Percentiles rank a stretch among this genome's conserved stretches.
Evolutionary conservation across 345 rosid genomes (phyloP).

Genomic region (Camelina laxa): DNA sequence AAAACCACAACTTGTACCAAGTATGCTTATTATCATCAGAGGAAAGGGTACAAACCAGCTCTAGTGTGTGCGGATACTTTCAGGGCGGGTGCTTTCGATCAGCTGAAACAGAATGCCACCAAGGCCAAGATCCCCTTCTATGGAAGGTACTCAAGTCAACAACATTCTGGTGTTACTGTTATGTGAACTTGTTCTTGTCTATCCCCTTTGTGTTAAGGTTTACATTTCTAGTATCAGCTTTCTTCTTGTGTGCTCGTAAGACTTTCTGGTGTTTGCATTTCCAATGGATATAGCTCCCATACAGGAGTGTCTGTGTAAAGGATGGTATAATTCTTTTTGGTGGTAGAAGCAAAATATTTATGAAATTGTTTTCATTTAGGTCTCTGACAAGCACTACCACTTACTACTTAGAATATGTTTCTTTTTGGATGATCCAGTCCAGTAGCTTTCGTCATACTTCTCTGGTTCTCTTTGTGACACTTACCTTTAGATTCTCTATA

Average conservation of each 20-base stretch:
- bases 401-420: too few species aligned
- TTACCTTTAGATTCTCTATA: too few species aligned
- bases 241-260: too few species aligned
- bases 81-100: slow-evolving; percentile 79
- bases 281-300: not conserved
- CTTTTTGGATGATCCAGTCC: too few species aligned
- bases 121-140: slow-evolving; percentile 85
- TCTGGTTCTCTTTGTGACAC: too few species aligned
- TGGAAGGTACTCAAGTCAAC: slow-evolving; percentile 63
- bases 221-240: not conserved
- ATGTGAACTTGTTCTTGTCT: too few species aligned
- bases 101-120: slow-evolving; percentile 86
- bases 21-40: slow-evolving; percentile 85
- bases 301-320: not conserved
- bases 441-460: too few species aligned
- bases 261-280: not conserved
- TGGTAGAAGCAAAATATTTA: too few species aligned
- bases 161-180: not conserved
- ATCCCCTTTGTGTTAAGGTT: not conserved
- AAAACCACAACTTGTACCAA: slow-evolving; percentile 86
- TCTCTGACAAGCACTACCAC: too few species aligned
- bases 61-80: slow-evolving; percentile 92
- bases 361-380: too few species aligned
- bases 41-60: slow-evolving; percentile 86
- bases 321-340: too few species aligned